A percentile compares a stretch with the other conserved stretches of the same genome.
Evolutionary conservation across 2,329 filamentous ascomycete species (phyloP).

Genomic region (Trichoderma polysporum): DNA sequence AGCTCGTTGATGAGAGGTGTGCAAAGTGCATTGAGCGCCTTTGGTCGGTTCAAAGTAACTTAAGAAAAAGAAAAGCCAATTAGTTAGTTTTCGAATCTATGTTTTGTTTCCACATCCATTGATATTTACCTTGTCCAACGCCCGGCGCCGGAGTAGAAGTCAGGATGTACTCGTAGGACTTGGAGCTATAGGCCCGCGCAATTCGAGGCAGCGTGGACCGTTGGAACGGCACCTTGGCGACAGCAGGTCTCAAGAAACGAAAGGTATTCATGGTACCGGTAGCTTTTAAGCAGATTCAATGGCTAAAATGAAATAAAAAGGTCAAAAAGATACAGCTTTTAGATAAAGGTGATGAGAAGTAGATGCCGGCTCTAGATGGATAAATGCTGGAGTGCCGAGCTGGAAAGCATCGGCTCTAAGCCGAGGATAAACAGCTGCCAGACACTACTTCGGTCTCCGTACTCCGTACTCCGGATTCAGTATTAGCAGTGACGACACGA

Average conservation of each 20-base stretch:
- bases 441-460: neutral
- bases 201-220: conserved; percentile 57
- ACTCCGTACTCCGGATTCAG: too few relatives aligned
- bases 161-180: conserved; percentile 75
- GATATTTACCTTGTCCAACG: conserved; percentile 73
- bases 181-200: conserved; percentile 53
- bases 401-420: conserved; percentile 35
- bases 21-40: conserved; percentile 90
- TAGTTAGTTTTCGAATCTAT: neutral
- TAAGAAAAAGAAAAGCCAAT: conserved; percentile 15
- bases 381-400: too few relatives aligned
- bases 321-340: neutral
- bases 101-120: neutral
- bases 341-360: conserved; percentile 13
- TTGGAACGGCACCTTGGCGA: conserved; percentile 49
- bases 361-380: neutral
- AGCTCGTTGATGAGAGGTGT: conserved; percentile 89
- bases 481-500: conserved; percentile 15
- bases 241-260: conserved; percentile 59
- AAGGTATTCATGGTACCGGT: conserved; percentile 50
- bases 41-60: conserved; percentile 94
- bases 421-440: conserved; percentile 28
- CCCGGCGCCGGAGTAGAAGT: conserved; percentile 82
- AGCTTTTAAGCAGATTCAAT: neutral
- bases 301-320: neutral